Conservation (phyloP, 768 basidiomycete species). For the Coprinopsis sp. region DNA sequence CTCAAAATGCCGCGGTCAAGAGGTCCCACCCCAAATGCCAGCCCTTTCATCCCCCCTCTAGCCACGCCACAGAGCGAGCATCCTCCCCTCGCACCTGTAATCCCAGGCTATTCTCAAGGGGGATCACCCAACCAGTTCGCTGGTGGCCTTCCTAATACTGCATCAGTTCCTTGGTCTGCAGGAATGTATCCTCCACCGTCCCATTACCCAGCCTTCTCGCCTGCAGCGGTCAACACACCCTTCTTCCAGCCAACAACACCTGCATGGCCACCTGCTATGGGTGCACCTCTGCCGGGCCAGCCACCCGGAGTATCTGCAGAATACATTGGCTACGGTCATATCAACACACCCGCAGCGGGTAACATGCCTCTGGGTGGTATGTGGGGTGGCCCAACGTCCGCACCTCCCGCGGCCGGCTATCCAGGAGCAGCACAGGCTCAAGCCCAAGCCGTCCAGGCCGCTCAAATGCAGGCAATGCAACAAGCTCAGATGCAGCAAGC, state of each 20-base stretch:
- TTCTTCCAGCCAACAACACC: too few species aligned
- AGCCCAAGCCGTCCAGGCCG: too few species aligned
- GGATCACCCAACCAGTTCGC: not conserved
- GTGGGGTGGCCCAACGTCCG: not conserved
- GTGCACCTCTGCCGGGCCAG: not conserved
- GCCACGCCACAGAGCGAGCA: not conserved
- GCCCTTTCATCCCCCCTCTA: conserved; percentile 16
- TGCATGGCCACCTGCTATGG: not conserved
- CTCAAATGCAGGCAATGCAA: too few species aligned
- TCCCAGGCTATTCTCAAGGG: conserved; percentile 7
- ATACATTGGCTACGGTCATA: not conserved
- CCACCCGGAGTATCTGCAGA: conserved; percentile 6
- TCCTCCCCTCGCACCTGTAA: conserved; percentile 2
- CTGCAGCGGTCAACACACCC: not conserved
- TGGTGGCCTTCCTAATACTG: conserved; percentile 1
- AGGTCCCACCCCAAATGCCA: not conserved
- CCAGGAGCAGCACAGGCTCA: conserved; percentile 2
- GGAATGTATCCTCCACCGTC: not conserved
- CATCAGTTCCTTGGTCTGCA: conserved; percentile 4
- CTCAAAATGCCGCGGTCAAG: conserved; percentile 8
- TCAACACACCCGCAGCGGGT: not conserved
- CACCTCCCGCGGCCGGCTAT: conserved; percentile 1
- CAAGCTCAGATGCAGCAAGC: not conserved
- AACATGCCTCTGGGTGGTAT: not conserved
- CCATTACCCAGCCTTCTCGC: not conserved